phyloP scores from a whole-genome alignment of 352 stramenopile genomes.

The Phytophthora citrophthora region DNA sequence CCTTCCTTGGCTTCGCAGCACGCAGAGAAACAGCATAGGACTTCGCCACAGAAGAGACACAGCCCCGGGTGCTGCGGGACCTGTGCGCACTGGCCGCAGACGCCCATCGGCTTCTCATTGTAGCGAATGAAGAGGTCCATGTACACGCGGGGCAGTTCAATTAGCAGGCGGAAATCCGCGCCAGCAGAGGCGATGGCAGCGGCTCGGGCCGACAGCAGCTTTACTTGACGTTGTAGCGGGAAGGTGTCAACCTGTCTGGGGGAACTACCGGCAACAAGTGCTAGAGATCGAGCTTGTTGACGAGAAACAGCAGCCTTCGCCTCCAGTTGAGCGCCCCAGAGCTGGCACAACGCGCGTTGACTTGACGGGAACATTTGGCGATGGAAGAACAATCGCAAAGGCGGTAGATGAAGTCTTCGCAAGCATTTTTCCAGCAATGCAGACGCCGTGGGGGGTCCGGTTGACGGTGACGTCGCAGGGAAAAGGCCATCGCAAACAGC shows the following conservation, averaged over 20 bases:
- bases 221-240: slow-evolving; percentile 38
- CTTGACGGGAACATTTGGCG: slow-evolving; percentile 59
- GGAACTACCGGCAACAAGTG: slow-evolving; percentile 11
- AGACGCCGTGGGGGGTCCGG: slow-evolving; percentile 16
- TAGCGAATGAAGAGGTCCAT: slow-evolving; percentile 87
- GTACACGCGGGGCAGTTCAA: slow-evolving; percentile 71
- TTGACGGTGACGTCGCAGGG: slow-evolving; percentile 17
- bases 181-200: slow-evolving; percentile 15
- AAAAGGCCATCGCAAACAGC: slow-evolving; percentile 77
- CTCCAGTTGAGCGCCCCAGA: slow-evolving; percentile 78
- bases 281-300: slow-evolving; percentile 36
- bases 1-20: slow-evolving; percentile 67
- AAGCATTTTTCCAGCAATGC: slow-evolving; percentile 51
- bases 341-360: slow-evolving; percentile 69
- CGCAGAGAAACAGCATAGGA: slow-evolving; percentile 80
- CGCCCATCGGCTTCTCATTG: slow-evolving; percentile 63
- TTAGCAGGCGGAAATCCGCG: slow-evolving; percentile 35
- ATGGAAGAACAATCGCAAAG: slow-evolving; percentile 74
- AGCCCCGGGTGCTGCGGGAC: slow-evolving; percentile 74
- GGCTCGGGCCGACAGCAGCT: slow-evolving; percentile 32
- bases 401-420: slow-evolving; percentile 68
- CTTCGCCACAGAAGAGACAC: slow-evolving; percentile 76
- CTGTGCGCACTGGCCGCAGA: slow-evolving; percentile 66
- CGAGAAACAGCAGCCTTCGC: slow-evolving; percentile 69
- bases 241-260: slow-evolving; percentile 21